Conservation (phyloP, 1,284 basidiomycete species). For the Afroboletus lepidellus region DNA sequence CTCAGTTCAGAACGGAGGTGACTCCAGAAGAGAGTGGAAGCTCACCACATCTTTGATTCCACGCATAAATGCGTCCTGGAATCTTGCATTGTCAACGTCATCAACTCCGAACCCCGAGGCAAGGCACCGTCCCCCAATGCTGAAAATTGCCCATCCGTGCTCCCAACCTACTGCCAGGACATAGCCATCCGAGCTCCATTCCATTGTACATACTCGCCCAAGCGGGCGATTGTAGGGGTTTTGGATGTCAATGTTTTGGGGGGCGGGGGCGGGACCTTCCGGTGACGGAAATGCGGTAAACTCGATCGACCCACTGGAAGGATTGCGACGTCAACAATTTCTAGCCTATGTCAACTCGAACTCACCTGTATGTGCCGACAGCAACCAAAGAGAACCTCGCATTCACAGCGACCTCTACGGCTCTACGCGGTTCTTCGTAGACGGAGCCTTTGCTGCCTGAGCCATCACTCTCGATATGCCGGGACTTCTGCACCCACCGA, state of each 20-base stretch:
- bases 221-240: constrained; percentile 56
- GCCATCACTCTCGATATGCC: constrained; percentile 47
- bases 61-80: constrained; percentile 85
- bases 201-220: constrained; percentile 74
- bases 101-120: constrained; percentile 73
- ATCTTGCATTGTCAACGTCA: constrained; percentile 62
- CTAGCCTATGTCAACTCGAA: constrained; percentile 3
- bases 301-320: constrained; percentile 56
- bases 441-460: constrained; percentile 31
- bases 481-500: constrained; percentile 73
- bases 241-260: constrained; percentile 55
- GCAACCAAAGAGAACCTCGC: constrained; percentile 83
- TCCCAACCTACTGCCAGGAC: constrained; percentile 96
- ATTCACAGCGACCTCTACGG: constrained; percentile 72
- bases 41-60: constrained; percentile 67
- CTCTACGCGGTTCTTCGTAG: constrained; percentile 66
- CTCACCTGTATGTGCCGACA: constrained; percentile 72
- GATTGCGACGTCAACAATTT: constrained; percentile 2
- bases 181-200: constrained; percentile 96
- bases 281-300: constrained; percentile 64
- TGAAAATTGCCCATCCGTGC: constrained; percentile 89
- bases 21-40: constrained; percentile 2
- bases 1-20: constrained; percentile 6
- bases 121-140: constrained; percentile 85
- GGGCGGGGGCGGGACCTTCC: constrained; percentile 50